Evolutionary conservation across 306 rosid genomes (phyloP), one percentile per base, ranked within the genome.

Genomic region (Trichosanthes truncata): DNA sequence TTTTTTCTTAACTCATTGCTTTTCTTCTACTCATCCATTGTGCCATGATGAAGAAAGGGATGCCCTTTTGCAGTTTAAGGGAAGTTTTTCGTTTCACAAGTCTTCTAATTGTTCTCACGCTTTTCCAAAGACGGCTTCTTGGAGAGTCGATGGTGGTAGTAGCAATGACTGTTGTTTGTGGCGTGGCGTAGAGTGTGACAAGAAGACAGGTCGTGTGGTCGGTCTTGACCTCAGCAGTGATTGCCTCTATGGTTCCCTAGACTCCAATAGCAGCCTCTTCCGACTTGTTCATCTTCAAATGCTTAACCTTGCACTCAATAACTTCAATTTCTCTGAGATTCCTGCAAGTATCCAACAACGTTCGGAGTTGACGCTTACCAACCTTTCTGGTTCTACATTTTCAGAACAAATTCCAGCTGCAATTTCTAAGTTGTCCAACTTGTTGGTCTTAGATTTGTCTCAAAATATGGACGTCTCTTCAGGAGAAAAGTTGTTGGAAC

Each of bases 271-370:
- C 45, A 65, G 72, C 72, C 45, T 65, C 45, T 65, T 65, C 35
- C 21, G 25, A 21, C 84, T 82, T 9, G 59, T 61, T 79, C 65
- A 82, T 4, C 62, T 85, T 73, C 71, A 79, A 15, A 82, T 2
- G 23, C 83, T 85, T 26, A 65, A 57, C 61, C 83, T 82, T 36
- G 69, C 83, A 8, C 71, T 65, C 53, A 85, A 85, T 23, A 6
- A 82, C 56, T 85, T 85, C 56, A 82, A 49, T 20, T 49, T 0
- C 76, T 85, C 87, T 21, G 7, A 40, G 31, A 79, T 85, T 5
- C 85, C 81, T 14, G 6, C 72, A 9, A 51, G 36, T 4, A 46
- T 85, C 1, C 61, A 60, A 1, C 25, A 41, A 15, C 69, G 82
- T 51, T 12, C 56, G 1, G 26, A 57, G 6, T 11, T 85, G 43